Base-by-base conservation (phyloP, 2,329 filamentous ascomycete genomes). In the Pseudodiploospora longispora region DNA sequence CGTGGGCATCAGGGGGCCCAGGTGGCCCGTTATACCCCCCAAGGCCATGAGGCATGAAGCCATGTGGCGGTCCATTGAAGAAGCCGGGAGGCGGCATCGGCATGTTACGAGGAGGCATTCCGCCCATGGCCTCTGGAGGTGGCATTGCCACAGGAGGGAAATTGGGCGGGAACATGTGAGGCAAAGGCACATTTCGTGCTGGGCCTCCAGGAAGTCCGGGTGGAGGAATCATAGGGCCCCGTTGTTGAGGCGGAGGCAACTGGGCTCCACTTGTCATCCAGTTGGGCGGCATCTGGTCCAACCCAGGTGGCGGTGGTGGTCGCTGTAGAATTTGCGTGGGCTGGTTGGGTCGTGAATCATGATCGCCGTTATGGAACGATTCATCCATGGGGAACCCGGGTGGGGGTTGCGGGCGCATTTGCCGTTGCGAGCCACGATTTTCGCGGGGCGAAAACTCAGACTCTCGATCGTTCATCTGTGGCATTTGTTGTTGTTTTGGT, bases 291-390 rank as follows among this genome's bases (percentile, higher is more conserved):
- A 82, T 74, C 53, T 77, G 74, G 38, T 81, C 78, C 35, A 83
- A 63, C 6, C 80, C 79, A 2, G 77, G 76, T 12, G 74, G 75
- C 1, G 71, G 74, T 5, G 74, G 76, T n/a, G 76, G 78, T 5
- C 79, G 75, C 60, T 83, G 79, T 27, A 83, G 61, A 42, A 83
- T 83, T 56, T 83, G 79, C 4, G 78, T 81, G 4, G 77, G 78
- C 51, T 78, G 75, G 46, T 70, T 71, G 28, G 66, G 67, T 33
- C 69, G 68, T 46, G 59, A 52, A 36, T 78, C 74, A 27, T 61
- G 63, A 29, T 78, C 72, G 10, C 63, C 60, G 40, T 66, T 69
- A 43, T 72, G 72, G 55, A 74, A 75, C 27, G 68, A 61, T 10
- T 78, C 75, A 10, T 80, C 73, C 52, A 76, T 71, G 12, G 61